Evolutionary conservation across 495 filamentous ascomycete genomes (phyloP).

Genomic region (Aspergillus saccharolyticus): DNA sequence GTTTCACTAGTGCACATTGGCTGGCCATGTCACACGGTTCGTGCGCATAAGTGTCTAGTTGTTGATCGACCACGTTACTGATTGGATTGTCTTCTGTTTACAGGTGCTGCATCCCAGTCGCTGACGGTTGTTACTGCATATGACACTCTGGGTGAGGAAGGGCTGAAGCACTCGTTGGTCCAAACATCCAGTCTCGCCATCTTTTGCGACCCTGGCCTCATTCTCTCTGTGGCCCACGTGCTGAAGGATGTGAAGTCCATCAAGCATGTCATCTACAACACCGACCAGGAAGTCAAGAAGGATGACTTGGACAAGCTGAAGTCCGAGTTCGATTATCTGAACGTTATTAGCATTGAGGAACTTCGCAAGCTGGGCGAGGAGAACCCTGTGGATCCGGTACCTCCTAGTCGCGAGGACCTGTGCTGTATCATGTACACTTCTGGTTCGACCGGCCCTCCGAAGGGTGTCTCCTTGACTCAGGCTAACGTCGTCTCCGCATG

Average conservation of each 20-base stretch:
- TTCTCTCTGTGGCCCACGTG: conserved; percentile 75
- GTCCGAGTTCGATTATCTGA: conserved; percentile 62
- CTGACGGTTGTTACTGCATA: conserved; percentile 96
- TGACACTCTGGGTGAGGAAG: conserved; percentile 93
- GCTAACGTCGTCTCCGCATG: conserved; percentile 82
- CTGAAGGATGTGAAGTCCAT: conserved; percentile 75
- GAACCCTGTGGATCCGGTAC: conserved; percentile 74
- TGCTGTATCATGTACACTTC: conserved; percentile 99
- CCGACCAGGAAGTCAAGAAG: conserved; percentile 67
- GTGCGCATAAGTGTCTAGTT: conserved; percentile 7
- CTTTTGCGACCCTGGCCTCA: conserved; percentile 82
- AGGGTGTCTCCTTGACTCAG: conserved; percentile 90
- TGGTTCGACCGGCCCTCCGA: conserved; percentile 93
- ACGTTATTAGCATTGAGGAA: conserved; percentile 79
- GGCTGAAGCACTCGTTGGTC: conserved; percentile 82
- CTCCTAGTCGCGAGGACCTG: conserved; percentile 78
- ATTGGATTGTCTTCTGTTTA: conserved; percentile 2
- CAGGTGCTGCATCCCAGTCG: conserved; percentile 75
- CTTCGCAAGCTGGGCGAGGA: conserved; percentile 76
- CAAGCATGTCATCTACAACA: conserved; percentile 86
- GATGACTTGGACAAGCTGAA: conserved; percentile 77
- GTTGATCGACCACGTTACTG: neutral
- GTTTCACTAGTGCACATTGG: conserved; percentile 59
- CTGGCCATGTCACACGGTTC: conserved; percentile 65
- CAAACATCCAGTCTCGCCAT: conserved; percentile 83